phyloP scores from a whole-genome alignment of 169 alveolate genomes.

The Cryptosporidium meleagridis region DNA sequence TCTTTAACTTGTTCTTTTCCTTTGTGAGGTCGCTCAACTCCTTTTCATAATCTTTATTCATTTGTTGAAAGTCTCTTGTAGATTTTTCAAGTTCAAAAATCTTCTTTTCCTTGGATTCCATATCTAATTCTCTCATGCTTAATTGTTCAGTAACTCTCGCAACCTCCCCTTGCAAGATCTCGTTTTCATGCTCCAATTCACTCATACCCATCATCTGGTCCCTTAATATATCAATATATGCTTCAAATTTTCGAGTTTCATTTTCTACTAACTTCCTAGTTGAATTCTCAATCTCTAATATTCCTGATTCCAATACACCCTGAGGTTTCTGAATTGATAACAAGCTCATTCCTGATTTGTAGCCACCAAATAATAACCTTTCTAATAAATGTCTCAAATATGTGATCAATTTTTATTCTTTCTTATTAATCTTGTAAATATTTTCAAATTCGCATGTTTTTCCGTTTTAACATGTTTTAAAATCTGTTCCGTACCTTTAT shows the following conservation, averaged over 20 bases:
- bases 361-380: background rate
- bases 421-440: background rate
- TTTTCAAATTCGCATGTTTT: constrained; percentile 4
- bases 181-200: constrained; percentile 21
- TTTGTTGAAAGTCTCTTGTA: background rate
- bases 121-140: constrained; percentile 52
- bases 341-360: background rate
- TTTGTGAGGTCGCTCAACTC: background rate
- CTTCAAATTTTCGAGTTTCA: constrained; percentile 40
- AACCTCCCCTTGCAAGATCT: constrained; percentile 21
- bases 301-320: constrained; percentile 5
- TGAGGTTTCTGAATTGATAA: background rate
- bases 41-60: constrained; percentile 20
- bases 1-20: constrained; percentile 29
- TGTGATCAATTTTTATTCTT: background rate
- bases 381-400: constrained; percentile 1
- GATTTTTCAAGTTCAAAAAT: constrained; percentile 52
- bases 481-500: constrained; percentile 37
- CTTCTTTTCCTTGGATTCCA: constrained; percentile 50
- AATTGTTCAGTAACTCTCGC: constrained; percentile 56
- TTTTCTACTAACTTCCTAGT: constrained; percentile 44
- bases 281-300: constrained; percentile 29
- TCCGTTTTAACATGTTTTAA: background rate
- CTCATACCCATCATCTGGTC: constrained; percentile 25
- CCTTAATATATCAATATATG: constrained; percentile 35